A percentile compares a stretch with the other conserved stretches of the same genome.
Conservation (phyloP, 768 basidiomycete species). For the Hirschioporus abietinus region DNA sequence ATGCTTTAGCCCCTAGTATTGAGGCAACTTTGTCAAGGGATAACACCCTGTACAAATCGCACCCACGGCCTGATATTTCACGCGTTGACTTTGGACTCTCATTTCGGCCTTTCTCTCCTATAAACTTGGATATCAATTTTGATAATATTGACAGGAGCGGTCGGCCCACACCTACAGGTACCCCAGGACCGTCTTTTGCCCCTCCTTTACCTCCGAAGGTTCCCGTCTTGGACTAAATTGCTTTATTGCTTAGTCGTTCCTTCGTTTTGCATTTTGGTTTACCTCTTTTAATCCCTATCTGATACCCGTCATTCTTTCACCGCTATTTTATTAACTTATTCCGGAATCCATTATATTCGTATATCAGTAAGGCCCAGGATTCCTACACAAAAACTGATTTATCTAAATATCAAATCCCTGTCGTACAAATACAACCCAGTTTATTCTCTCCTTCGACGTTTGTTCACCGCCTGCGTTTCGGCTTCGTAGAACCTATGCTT, state of each 20-base stretch:
- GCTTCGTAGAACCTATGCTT: constrained; percentile 15
- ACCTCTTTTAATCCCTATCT: neutral
- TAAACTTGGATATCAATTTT: constrained; percentile 14
- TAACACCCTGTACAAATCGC: constrained; percentile 1
- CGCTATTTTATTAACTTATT: neutral
- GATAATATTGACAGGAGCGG: constrained; percentile 7
- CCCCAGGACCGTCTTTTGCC: neutral
- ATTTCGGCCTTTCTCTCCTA: constrained; percentile 13
- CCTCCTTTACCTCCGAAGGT: constrained; percentile 5
- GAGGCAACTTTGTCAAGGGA: neutral
- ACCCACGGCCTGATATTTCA: constrained; percentile 16
- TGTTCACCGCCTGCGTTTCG: constrained; percentile 20
- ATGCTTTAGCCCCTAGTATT: neutral
- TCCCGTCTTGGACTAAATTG: neutral
- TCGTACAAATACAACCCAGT: neutral
- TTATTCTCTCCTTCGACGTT: constrained; percentile 17
- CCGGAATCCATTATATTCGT: constrained; percentile 15
- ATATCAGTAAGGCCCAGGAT: constrained; percentile 8
- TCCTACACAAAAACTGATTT: neutral
- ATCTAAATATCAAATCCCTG: constrained; percentile 1
- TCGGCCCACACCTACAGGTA: constrained; percentile 6
- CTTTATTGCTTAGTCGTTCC: neutral
- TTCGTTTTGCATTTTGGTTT: neutral
- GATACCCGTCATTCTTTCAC: neutral
- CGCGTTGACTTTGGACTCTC: constrained; percentile 30